phyloP scores from a whole-genome alignment of 2,329 filamentous ascomycete species.

The Cladophialophora carrionii region DNA sequence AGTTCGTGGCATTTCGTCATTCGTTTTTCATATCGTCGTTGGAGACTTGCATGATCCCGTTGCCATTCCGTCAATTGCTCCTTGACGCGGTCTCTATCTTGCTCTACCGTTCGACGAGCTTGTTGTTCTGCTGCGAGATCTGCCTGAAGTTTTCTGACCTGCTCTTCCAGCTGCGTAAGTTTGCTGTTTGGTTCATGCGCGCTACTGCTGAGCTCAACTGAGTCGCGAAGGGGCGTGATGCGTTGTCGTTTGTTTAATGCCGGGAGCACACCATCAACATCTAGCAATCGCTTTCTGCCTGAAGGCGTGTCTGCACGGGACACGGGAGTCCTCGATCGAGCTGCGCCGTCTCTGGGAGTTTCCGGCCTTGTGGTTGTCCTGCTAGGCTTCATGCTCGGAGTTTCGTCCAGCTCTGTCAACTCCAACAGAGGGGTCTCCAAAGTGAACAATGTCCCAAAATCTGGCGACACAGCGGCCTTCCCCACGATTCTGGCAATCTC shows the following conservation, averaged over 20 bases:
- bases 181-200: conserved; percentile 32
- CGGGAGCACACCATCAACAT: conserved; percentile 36
- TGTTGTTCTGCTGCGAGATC: conserved; percentile 31
- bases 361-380: conserved; percentile 27
- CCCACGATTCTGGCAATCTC: conserved; percentile 29
- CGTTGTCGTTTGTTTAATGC: conserved; percentile 47
- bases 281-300: conserved; percentile 40
- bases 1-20: conserved; percentile 44
- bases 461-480: conserved; percentile 42
- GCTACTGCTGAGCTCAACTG: conserved; percentile 35
- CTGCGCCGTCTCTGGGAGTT: conserved; percentile 28
- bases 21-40: conserved; percentile 52
- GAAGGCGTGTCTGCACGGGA: conserved; percentile 39
- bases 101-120: conserved; percentile 42
- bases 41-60: conserved; percentile 43
- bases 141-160: conserved; percentile 36
- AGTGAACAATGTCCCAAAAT: conserved; percentile 47
- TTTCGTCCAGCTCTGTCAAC: conserved; percentile 41
- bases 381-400: conserved; percentile 26
- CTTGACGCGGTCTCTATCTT: conserved; percentile 40
- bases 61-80: conserved; percentile 43
- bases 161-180: conserved; percentile 41
- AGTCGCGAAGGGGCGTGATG: conserved; percentile 46
- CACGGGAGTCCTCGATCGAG: conserved; percentile 31
- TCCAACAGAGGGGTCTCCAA: conserved; percentile 46